Evolutionary conservation across 768 basidiomycete genomes (phyloP).

Genomic region (Russula vinacea): DNA sequence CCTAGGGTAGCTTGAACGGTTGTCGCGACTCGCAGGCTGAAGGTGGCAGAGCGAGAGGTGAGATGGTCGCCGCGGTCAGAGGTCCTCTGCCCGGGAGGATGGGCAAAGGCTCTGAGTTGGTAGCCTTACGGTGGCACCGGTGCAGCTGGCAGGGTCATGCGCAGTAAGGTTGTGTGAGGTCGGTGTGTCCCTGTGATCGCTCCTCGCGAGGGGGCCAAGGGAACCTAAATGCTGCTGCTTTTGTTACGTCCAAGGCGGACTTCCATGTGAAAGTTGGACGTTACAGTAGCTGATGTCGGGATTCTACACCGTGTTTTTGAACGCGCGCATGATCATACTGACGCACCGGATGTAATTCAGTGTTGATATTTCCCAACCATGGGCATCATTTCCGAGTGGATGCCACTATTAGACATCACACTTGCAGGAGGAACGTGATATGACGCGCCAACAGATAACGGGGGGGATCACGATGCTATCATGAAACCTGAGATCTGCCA

Average conservation of each 20-base stretch:
- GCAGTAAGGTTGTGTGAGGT: background rate
- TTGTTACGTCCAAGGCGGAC: background rate
- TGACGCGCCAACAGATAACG: background rate
- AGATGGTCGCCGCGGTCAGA: background rate
- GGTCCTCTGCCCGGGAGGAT: too few species aligned
- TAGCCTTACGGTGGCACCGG: too few species aligned
- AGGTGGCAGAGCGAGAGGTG: background rate
- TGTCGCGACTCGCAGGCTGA: too few species aligned
- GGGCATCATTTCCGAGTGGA: background rate
- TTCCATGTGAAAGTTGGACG: too few species aligned
- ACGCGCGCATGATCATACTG: background rate
- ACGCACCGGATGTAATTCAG: background rate
- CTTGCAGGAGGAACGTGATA: background rate
- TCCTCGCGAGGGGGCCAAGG: background rate
- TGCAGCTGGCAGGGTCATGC: background rate
- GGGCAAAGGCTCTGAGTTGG: too few species aligned
- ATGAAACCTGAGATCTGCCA: background rate
- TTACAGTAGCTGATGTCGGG: too few species aligned
- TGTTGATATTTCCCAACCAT: background rate
- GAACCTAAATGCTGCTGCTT: background rate
- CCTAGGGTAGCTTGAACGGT: background rate
- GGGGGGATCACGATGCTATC: background rate
- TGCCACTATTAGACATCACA: background rate
- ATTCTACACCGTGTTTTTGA: background rate
- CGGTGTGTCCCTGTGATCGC: background rate